These are phyloP conservation scores for Mortierella sp. DNA, from an alignment of 371 early-diverging fungal genomes.

Conservation along the genomic window DNA sequence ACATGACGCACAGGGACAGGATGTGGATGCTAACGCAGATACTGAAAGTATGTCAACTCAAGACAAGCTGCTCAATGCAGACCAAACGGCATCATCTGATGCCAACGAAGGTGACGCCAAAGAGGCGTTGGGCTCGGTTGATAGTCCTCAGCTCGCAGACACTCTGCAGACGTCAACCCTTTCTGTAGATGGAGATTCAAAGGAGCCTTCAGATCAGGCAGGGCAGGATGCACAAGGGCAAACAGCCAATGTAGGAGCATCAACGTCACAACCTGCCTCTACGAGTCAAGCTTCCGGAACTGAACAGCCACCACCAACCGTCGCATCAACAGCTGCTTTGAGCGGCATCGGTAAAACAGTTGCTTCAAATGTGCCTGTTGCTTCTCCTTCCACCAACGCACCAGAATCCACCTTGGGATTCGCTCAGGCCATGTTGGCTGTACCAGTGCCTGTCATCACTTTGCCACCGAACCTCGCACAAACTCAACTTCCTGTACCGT, in stretches of 20 bases:
- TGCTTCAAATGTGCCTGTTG: not conserved
- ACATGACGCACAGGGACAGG: not conserved
- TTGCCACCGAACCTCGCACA: constrained; percentile 37
- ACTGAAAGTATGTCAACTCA: not conserved
- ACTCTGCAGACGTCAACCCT: not conserved
- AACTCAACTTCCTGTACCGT: constrained; percentile 14
- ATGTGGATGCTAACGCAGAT: not conserved
- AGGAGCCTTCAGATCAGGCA: not conserved
- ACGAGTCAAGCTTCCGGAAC: not conserved
- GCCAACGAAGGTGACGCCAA: not conserved
- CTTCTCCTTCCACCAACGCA: constrained; percentile 6
- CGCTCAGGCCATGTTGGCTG: constrained; percentile 47
- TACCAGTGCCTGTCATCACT: constrained; percentile 41
- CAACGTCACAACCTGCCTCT: not conserved
- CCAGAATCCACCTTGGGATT: constrained; percentile 42
- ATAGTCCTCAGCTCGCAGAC: not conserved
- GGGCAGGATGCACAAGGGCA: not conserved
- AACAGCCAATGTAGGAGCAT: not conserved
- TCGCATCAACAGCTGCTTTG: not conserved
- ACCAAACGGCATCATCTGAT: not conserved
- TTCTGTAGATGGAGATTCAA: not conserved
- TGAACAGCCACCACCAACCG: not conserved
- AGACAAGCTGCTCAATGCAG: not conserved
- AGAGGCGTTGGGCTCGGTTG: not conserved
- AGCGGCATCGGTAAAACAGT: constrained; percentile 1